Evolutionary conservation across 2,329 filamentous ascomycete species (phyloP).

Genomic region (Colletotrichum cereale): DNA sequence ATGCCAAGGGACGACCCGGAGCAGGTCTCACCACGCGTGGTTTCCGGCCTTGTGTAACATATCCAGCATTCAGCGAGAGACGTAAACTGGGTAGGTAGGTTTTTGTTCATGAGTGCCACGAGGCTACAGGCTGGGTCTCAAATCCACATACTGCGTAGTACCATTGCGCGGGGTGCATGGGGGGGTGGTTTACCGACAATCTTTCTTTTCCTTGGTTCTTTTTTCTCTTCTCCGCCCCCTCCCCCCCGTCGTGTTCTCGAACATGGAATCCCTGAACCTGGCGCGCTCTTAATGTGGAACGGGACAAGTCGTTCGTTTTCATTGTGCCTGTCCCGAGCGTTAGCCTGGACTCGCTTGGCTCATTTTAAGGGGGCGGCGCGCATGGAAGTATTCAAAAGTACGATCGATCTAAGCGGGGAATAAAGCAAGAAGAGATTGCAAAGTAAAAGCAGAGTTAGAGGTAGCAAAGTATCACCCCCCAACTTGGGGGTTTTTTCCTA

Average conservation of each 20-base stretch:
- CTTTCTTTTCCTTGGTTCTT: not conserved
- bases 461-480: constrained; percentile 28
- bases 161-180: constrained; percentile 20
- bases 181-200: not conserved
- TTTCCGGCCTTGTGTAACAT: constrained; percentile 9
- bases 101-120: not conserved
- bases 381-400: not conserved
- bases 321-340: not conserved
- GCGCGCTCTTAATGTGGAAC: constrained; percentile 17
- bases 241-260: not conserved
- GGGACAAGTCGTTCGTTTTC: constrained; percentile 15
- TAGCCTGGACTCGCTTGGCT: not conserved
- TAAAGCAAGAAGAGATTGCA: not conserved
- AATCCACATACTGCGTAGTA: no score
- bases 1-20: not conserved
- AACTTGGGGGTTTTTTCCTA: no score
- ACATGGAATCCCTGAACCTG: constrained; percentile 21
- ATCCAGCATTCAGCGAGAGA: constrained; percentile 2
- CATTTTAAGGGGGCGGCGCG: not conserved
- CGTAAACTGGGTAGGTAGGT: not conserved
- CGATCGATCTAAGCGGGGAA: not conserved
- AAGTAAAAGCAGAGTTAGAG: constrained; percentile 14
- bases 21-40: constrained; percentile 26
- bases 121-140: not conserved
- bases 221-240: not conserved